phyloP scores from a whole-genome alignment of 2,329 filamentous ascomycete species.

The Fusarium sp. region DNA sequence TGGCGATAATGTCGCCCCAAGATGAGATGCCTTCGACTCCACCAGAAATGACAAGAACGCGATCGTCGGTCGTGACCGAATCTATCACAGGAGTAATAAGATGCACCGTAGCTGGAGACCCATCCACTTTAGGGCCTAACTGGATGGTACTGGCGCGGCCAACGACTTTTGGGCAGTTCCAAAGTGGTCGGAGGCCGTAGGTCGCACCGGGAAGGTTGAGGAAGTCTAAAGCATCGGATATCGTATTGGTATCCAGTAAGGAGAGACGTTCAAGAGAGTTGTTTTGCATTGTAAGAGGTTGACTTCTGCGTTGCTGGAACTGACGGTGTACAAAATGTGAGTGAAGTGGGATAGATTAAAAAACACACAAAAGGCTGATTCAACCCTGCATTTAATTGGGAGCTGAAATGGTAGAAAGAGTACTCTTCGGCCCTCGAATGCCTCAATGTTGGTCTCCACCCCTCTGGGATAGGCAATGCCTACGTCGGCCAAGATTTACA shows the following conservation, averaged over 20 bases:
- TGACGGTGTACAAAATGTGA: no score
- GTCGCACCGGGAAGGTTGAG: not conserved
- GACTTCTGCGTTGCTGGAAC: no score
- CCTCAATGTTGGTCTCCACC: no score
- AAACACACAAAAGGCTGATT: no score
- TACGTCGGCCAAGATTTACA: no score
- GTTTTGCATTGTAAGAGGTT: not conserved
- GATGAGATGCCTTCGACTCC: slow-evolving; percentile 3
- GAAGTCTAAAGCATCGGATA: not conserved
- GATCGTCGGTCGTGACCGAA: not conserved
- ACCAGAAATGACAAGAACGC: not conserved
- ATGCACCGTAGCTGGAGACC: not conserved
- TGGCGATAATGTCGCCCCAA: slow-evolving; percentile 1
- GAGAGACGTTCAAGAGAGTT: not conserved
- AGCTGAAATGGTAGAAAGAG: no score
- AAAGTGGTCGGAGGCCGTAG: not conserved
- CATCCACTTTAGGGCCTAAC: not conserved
- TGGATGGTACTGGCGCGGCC: slow-evolving; percentile 1
- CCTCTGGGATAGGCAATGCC: no score
- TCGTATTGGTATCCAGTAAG: not conserved
- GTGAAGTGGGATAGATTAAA: no score
- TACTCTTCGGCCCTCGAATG: no score
- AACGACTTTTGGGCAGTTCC: not conserved
- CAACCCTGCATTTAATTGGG: no score
- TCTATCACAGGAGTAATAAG: not conserved